Evolutionary conservation across 208 protist species (phyloP).

Genomic region (Herpetomonas samuelpessoai): DNA sequence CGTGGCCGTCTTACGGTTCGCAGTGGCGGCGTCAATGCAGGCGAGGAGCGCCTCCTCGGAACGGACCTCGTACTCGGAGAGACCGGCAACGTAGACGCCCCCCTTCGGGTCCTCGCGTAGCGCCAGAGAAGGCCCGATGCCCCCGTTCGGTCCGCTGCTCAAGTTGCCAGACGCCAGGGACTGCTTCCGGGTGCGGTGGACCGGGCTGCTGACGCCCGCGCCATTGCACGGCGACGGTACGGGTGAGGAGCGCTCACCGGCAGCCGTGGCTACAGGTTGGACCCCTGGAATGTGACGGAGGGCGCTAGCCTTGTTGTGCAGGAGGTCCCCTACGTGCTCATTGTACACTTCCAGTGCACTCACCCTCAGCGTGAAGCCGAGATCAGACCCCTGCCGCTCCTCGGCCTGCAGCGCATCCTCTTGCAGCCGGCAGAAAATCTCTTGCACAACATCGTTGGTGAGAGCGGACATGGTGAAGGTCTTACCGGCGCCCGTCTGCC

Average conservation of each 20-base stretch:
- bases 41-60: slow-evolving; percentile 65
- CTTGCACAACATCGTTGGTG: slow-evolving; percentile 75
- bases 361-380: slow-evolving; percentile 24
- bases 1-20: slow-evolving; percentile 87
- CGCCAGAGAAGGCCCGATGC: slow-evolving; percentile 23
- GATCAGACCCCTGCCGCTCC: slow-evolving; percentile 1
- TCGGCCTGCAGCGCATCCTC: slow-evolving; percentile 20
- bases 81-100: slow-evolving; percentile 79
- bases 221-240: not conserved
- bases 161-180: slow-evolving; percentile 6
- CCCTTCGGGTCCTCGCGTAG: slow-evolving; percentile 84
- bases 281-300: not conserved
- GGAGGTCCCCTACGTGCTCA: slow-evolving; percentile 88
- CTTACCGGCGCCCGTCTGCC: slow-evolving; percentile 95
- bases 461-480: slow-evolving; percentile 92
- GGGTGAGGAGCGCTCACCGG: not conserved
- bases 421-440: slow-evolving; percentile 74
- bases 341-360: slow-evolving; percentile 96
- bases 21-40: slow-evolving; percentile 79
- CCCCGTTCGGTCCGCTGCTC: not conserved
- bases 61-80: slow-evolving; percentile 62
- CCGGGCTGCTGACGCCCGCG: not conserved
- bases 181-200: not conserved
- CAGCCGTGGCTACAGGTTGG: not conserved
- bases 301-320: slow-evolving; percentile 14